Evolutionary conservation across 2,329 filamentous ascomycete genomes (phyloP).

Genomic region (Calonectria crousiana): DNA sequence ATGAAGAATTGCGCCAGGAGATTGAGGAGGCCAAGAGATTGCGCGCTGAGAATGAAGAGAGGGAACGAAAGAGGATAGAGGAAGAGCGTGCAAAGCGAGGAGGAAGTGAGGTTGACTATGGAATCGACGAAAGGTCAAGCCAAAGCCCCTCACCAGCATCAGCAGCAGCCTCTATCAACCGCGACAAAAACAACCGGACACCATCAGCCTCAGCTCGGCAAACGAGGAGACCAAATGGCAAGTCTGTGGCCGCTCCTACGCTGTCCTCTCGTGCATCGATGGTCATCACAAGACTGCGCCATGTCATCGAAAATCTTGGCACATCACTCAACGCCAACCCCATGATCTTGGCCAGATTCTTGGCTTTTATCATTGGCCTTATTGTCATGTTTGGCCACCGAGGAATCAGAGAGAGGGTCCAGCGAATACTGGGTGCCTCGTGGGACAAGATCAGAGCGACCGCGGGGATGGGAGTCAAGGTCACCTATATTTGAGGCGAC

Average conservation of each 20-base stretch:
- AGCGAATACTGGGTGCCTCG: constrained; percentile 74
- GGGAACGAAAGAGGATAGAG: constrained; percentile 64
- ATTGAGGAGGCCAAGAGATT: constrained; percentile 68
- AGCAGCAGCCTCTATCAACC: constrained; percentile 33
- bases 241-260: constrained; percentile 49
- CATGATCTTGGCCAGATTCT: constrained; percentile 67
- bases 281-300: constrained; percentile 65
- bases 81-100: constrained; percentile 64
- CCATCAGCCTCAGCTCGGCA: constrained; percentile 51
- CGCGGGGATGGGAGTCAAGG: constrained; percentile 96
- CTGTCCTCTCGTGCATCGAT: constrained; percentile 63
- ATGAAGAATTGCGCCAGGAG: constrained; percentile 68
- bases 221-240: constrained; percentile 44
- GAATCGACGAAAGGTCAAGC: constrained; percentile 69
- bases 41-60: constrained; percentile 70
- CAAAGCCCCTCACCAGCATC: constrained; percentile 45
- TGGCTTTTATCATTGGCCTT: constrained; percentile 86
- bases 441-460: constrained; percentile 89
- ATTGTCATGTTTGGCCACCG: constrained; percentile 80
- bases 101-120: constrained; percentile 75
- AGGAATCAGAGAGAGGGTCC: constrained; percentile 80
- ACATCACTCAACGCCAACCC: constrained; percentile 68
- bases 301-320: constrained; percentile 64
- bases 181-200: constrained; percentile 47
- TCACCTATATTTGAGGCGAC: constrained; percentile 84